phyloP scores from a whole-genome alignment of 2,329 filamentous ascomycete genomes.

The Hypoxylon sp. region DNA sequence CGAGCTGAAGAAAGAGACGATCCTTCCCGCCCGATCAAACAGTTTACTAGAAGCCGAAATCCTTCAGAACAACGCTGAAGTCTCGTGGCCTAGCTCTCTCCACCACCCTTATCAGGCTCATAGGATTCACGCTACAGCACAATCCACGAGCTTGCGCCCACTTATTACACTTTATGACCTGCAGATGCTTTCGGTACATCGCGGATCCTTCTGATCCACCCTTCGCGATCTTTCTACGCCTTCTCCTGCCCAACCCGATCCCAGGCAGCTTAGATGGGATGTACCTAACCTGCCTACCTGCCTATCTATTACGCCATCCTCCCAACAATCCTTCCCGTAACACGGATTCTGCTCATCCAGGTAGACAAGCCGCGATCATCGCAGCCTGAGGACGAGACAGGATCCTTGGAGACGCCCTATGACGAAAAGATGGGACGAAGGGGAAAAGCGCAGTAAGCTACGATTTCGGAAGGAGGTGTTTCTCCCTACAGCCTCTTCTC shows the following conservation, averaged over 20 bases:
- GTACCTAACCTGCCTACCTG: not conserved
- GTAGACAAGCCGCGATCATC: constrained; percentile 3
- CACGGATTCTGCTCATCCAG: not conserved
- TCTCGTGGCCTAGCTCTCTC: constrained; percentile 13
- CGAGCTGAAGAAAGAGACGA: constrained; percentile 31
- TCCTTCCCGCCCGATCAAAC: constrained; percentile 36
- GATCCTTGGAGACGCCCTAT: constrained; percentile 5
- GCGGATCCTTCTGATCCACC: constrained; percentile 30
- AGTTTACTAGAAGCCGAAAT: constrained; percentile 19
- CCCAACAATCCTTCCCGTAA: constrained; percentile 17
- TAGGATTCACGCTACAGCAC: constrained; percentile 25
- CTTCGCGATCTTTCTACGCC: constrained; percentile 8
- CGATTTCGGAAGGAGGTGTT: constrained; percentile 8
- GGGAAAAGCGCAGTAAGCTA: constrained; percentile 8
- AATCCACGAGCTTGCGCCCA: constrained; percentile 13
- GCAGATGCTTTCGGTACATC: constrained; percentile 37
- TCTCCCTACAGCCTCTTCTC: not conserved
- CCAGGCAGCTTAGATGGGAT: not conserved
- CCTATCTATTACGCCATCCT: constrained; percentile 10
- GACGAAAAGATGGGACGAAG: constrained; percentile 9
- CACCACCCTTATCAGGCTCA: constrained; percentile 4
- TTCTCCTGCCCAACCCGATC: not conserved
- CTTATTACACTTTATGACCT: constrained; percentile 36
- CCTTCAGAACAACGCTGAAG: constrained; percentile 27
- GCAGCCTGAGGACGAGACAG: not conserved